Evolutionary conservation across 805 yeast species (phyloP).

Genomic region (Myxozyma lipomycoides): DNA sequence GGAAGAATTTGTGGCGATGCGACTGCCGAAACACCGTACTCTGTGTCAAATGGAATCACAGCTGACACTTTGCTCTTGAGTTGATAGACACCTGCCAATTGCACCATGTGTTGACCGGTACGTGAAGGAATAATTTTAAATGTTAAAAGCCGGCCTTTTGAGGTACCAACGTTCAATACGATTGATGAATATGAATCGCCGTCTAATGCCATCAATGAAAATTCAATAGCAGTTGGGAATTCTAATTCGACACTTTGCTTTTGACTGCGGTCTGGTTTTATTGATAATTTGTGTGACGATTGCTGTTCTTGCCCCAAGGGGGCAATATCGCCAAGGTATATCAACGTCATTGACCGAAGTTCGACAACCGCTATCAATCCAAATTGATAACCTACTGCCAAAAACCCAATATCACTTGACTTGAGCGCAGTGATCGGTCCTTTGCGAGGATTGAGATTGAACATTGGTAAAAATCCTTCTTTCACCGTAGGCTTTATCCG

Average conservation of each 20-base stretch:
- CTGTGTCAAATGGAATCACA: slow-evolving; percentile 56
- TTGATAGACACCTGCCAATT: slow-evolving; percentile 47
- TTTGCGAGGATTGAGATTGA: slow-evolving; percentile 43
- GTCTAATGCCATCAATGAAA: slow-evolving; percentile 65
- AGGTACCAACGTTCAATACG: slow-evolving; percentile 69
- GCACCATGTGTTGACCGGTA: slow-evolving; percentile 58
- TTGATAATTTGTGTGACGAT: slow-evolving; percentile 9
- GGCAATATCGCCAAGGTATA: slow-evolving; percentile 33
- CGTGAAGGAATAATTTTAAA: slow-evolving; percentile 63
- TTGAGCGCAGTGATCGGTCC: slow-evolving; percentile 58
- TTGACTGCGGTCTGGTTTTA: slow-evolving; percentile 1
- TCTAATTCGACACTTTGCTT: slow-evolving; percentile 11
- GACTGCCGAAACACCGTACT: slow-evolving; percentile 58
- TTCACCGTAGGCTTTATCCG: slow-evolving; percentile 13
- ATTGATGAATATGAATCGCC: slow-evolving; percentile 71
- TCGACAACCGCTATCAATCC: slow-evolving; percentile 78
- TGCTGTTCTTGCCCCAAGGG: slow-evolving; percentile 4
- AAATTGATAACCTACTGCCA: slow-evolving; percentile 68
- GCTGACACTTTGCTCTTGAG: slow-evolving; percentile 51
- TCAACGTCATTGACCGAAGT: slow-evolving; percentile 53
- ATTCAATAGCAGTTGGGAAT: slow-evolving; percentile 58
- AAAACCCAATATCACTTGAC: slow-evolving; percentile 77
- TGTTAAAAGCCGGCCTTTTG: slow-evolving; percentile 62
- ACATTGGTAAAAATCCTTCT: slow-evolving; percentile 61
- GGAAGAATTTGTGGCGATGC: slow-evolving; percentile 59